Conservation (phyloP, 2,329 filamentous ascomycete species). For the Fusarium tjaetaba region DNA sequence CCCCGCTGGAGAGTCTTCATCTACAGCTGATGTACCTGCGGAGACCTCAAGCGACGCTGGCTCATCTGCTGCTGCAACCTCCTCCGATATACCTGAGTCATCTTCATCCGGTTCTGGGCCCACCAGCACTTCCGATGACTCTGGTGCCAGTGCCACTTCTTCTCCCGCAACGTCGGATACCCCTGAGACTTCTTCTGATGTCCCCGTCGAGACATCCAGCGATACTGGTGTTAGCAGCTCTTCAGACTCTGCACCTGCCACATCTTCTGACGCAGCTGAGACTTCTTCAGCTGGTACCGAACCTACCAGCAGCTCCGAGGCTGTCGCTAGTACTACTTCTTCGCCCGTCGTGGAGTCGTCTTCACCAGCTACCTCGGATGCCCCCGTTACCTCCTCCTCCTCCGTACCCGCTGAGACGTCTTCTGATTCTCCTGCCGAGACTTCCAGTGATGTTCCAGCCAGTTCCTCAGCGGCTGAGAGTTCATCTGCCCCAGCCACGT, state of each 20-base stretch:
- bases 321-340: background rate
- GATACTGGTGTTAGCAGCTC: background rate
- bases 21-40: background rate
- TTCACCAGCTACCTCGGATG: background rate
- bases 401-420: no score
- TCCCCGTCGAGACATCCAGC: background rate
- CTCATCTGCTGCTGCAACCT: background rate
- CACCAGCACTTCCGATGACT: background rate
- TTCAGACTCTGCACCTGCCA: background rate
- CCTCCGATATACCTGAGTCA: background rate
- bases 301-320: background rate
- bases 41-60: background rate
- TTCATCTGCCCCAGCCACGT: background rate
- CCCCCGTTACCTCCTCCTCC: no score
- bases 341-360: background rate
- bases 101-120: background rate
- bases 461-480: background rate
- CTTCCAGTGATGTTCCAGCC: background rate
- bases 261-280: background rate
- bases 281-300: background rate
- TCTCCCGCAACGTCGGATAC: background rate
- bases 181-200: background rate
- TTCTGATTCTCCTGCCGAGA: background rate
- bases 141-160: background rate
- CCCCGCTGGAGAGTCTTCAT: background rate